These are phyloP conservation scores for Kalmusia sp. DNA, from an alignment of 2,329 filamentous ascomycete genomes.

Conservation along the genomic window DNA sequence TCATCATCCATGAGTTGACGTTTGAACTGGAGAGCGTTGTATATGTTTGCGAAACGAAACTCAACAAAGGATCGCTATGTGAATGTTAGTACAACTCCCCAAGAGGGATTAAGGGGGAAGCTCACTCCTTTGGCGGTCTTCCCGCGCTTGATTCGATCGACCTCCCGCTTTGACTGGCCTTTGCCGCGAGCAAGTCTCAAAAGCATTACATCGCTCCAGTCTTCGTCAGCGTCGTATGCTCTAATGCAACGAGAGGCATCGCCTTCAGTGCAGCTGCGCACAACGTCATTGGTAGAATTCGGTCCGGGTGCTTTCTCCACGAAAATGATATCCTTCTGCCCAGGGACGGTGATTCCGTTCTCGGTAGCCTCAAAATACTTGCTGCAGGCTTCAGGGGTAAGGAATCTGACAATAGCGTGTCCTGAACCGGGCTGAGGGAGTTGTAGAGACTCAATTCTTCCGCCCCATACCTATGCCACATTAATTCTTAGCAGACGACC, in stretches of 20 bases:
- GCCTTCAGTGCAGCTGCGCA: conserved; percentile 49
- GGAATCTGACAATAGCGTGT: conserved; percentile 40
- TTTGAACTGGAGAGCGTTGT: conserved; percentile 55
- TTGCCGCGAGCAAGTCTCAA: conserved; percentile 47
- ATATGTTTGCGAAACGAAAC: conserved; percentile 58
- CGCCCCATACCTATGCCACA: conserved; percentile 41
- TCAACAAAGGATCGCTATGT: conserved; percentile 51
- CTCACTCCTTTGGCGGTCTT: conserved; percentile 52
- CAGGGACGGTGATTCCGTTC: conserved; percentile 40
- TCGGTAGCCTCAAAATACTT: conserved; percentile 42
- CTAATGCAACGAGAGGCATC: conserved; percentile 56
- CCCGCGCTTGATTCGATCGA: conserved; percentile 55
- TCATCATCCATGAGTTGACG: conserved; percentile 47
- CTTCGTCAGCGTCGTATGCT: conserved; percentile 50
- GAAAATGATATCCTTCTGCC: conserved; percentile 28
- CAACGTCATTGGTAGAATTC: conserved; percentile 48
- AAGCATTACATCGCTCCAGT: conserved; percentile 47
- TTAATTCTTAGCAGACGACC: not conserved
- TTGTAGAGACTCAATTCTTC: conserved; percentile 39
- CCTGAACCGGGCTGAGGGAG: conserved; percentile 31
- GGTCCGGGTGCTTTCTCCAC: conserved; percentile 36
- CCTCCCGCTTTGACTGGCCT: conserved; percentile 42
- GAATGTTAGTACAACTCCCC: conserved; percentile 13
- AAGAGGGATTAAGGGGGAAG: not conserved
- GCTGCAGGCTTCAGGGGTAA: conserved; percentile 39